Evolutionary conservation across 345 rosid genomes (phyloP).

Genomic region (Trapa bicornis): DNA sequence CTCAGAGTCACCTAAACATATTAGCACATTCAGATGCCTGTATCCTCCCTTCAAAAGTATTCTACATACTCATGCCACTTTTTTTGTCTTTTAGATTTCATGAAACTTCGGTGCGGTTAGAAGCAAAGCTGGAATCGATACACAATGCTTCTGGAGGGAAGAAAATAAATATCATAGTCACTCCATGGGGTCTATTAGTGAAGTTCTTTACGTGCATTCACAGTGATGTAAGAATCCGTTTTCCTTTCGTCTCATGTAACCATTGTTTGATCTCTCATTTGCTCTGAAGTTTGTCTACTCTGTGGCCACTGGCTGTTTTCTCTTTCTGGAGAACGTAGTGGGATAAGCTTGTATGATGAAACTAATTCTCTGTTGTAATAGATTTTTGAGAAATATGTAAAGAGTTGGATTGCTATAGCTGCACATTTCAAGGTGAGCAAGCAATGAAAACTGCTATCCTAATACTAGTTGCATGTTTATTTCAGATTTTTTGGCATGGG

Average conservation of each 20-base stretch:
- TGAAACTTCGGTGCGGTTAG: constrained; percentile 56
- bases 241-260: background rate
- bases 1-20: background rate
- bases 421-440: constrained; percentile 66
- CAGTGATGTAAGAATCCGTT: constrained; percentile 39
- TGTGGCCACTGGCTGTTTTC: background rate
- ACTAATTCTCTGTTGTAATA: constrained; percentile 13
- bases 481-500: background rate
- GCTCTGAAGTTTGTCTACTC: background rate
- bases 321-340: background rate
- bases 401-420: constrained; percentile 94
- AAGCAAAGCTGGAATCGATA: constrained; percentile 51
- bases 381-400: constrained; percentile 83
- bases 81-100: constrained; percentile 37
- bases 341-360: background rate
- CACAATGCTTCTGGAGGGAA: constrained; percentile 77
- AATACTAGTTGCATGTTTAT: background rate
- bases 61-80: background rate
- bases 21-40: background rate
- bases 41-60: background rate
- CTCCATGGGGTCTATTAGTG: constrained; percentile 92
- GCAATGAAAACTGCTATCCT: background rate
- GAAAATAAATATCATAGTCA: constrained; percentile 77
- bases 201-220: constrained; percentile 87
- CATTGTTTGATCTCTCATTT: constrained; percentile 2